Conservation (phyloP, 345 rosid species). For the Citrus trifoliata region DNA sequence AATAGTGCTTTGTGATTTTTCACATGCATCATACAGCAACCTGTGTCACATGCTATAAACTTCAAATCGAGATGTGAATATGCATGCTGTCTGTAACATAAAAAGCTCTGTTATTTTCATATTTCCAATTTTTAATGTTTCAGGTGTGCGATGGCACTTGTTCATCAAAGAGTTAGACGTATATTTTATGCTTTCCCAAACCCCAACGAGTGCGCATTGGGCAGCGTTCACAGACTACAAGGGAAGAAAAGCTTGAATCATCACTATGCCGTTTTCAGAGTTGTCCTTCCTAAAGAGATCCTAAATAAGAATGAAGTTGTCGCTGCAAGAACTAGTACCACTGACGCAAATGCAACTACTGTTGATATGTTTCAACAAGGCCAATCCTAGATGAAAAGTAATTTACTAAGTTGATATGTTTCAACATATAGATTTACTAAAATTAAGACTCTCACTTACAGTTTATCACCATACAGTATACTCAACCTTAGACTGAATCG, state of each 20-base stretch:
- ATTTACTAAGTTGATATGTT: too few relatives aligned
- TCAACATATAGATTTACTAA: too few relatives aligned
- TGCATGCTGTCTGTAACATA: background rate
- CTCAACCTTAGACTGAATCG: too few relatives aligned
- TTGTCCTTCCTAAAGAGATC: slow-evolving; percentile 39
- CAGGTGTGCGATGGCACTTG: slow-evolving; percentile 96
- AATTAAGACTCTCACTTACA: too few relatives aligned
- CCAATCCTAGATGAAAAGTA: too few relatives aligned
- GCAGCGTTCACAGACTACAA: slow-evolving; percentile 73
- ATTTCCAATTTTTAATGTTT: slow-evolving; percentile 1
- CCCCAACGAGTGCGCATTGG: slow-evolving; percentile 60
- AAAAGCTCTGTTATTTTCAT: background rate
- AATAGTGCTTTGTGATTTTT: background rate
- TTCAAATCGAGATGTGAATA: background rate
- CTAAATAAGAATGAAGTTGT: slow-evolving; percentile 6
- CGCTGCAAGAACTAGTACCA: background rate
- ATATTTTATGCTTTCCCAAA: slow-evolving; percentile 76
- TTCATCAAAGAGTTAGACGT: slow-evolving; percentile 77
- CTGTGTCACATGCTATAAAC: background rate
- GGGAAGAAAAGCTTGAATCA: slow-evolving; percentile 91
- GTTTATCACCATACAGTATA: too few relatives aligned
- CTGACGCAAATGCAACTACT: background rate
- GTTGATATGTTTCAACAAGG: too few relatives aligned
- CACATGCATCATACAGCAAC: background rate
- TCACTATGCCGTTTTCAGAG: slow-evolving; percentile 90